phyloP scores from a whole-genome alignment of 1,284 basidiomycete species.

The Rhodotorula sp. region DNA sequence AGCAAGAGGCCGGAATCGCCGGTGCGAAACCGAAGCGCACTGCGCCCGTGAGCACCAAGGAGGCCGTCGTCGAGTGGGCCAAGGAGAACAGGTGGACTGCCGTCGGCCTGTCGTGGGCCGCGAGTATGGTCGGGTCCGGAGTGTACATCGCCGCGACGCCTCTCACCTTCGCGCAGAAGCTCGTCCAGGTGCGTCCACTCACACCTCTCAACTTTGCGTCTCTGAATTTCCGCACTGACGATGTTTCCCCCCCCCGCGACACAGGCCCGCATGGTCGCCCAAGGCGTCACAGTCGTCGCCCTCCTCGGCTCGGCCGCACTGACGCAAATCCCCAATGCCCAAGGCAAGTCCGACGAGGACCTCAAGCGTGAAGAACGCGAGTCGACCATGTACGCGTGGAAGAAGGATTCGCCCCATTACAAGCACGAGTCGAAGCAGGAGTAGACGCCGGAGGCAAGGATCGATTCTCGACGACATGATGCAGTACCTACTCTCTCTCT shows the following conservation, averaged over 20 bases:
- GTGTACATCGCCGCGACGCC: constrained; percentile 39
- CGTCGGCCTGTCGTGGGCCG: constrained; percentile 37
- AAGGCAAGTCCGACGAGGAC: constrained; percentile 31
- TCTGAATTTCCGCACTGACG: too few species aligned
- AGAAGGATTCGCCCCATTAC: constrained; percentile 14
- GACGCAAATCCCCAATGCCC: constrained; percentile 29
- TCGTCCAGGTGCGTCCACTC: constrained; percentile 31
- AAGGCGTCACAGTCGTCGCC: constrained; percentile 38
- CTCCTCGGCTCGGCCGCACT: constrained; percentile 36
- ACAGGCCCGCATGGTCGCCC: constrained; percentile 39
- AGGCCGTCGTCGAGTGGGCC: constrained; percentile 36
- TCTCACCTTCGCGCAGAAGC: constrained; percentile 37
- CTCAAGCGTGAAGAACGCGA: constrained; percentile 35
- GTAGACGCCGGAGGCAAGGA: neutral
- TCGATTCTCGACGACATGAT: too few species aligned
- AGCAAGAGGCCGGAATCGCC: constrained; percentile 31
- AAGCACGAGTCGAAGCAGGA: constrained; percentile 7
- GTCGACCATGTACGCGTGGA: constrained; percentile 35
- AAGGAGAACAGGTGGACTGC: constrained; percentile 37
- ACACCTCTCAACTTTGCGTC: too few species aligned
- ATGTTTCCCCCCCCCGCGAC: fast-evolving
- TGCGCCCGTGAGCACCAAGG: constrained; percentile 13
- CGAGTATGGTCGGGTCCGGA: constrained; percentile 34
- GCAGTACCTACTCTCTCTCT: neutral
- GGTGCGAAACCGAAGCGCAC: neutral